Base-by-base conservation (phyloP, 164 flowering plant genomes). In the Nymphaea colorata region DNA sequence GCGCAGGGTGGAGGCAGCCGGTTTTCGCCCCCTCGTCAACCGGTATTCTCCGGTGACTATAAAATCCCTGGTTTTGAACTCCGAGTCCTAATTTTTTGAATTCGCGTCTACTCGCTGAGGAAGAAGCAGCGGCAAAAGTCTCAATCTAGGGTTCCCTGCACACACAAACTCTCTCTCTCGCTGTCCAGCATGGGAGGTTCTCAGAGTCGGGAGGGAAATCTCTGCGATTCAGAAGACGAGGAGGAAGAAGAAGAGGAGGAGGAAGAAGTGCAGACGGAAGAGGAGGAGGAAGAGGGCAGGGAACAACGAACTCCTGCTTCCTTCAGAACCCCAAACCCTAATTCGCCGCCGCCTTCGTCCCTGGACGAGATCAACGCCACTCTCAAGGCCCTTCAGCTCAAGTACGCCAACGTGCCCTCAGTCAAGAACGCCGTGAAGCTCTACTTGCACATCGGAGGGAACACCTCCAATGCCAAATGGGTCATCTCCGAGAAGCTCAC, bases 381-480 rank as follows among this genome's bases (percentile, higher is more conserved):
- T 74, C 87, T 92, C 43, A 79, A 76, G 71, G 83, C 90, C 60
- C 78, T 92, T 7, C 84, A 89, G 44, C 87, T 92, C 64, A 90
- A 89, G 62, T 87, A 89, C 75, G 62, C 87, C 1, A 77, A 79
- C 11, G n/a, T 44, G 41, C 43, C 68, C 15, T 11, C 53, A 5
- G 17, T 67, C 57, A 79, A 76, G 45, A 91, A 90, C 67, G 75
- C 84, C 4, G 86, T 87, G 45, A 92, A 87, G 76, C 90, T 95
- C 63, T 90, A 85, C 71, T 82, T 81, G 44, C 82, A 83, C 71
- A 69, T 86, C 55, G 87, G 87, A 3, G 88, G 89, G 16, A 82
- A 75, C 73, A 81, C 90, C 12, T 89, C 92, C n/a, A 83, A 71
- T 12, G 89, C 93, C 61, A 90, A 90, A 65, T 90, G 96, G 96